phyloP scores from a whole-genome alignment of 176 grass and related monocot genomes.

The Thinopyrum elongatum region DNA sequence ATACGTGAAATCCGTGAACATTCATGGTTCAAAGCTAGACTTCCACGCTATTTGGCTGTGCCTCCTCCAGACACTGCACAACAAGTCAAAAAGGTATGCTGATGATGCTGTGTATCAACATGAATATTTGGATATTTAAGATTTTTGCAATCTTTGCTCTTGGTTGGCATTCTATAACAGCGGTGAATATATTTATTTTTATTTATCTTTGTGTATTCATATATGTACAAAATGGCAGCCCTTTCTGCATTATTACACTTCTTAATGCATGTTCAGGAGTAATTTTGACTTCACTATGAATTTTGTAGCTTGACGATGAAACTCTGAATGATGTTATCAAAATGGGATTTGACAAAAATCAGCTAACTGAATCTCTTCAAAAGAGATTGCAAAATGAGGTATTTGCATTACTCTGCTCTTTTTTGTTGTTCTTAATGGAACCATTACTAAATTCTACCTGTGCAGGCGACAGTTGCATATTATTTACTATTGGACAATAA shows the following conservation, averaged over 20 bases:
- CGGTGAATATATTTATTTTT: background rate
- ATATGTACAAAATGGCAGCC: background rate
- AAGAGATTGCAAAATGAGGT: constrained; percentile 92
- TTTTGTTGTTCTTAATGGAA: background rate
- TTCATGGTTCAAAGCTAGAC: constrained; percentile 64
- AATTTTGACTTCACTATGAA: constrained; percentile 15
- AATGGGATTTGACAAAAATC: constrained; percentile 84
- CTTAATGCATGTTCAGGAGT: background rate
- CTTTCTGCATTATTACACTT: background rate
- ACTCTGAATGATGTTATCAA: constrained; percentile 80
- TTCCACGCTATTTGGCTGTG: constrained; percentile 72
- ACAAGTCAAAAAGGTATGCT: constrained; percentile 77
- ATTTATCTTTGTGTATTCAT: background rate
- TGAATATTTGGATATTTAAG: background rate
- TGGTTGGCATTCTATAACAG: background rate
- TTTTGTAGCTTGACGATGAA: constrained; percentile 82
- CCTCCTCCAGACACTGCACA: constrained; percentile 75
- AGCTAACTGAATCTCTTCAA: constrained; percentile 72
- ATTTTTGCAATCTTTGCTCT: background rate
- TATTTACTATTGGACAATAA: constrained; percentile 95
- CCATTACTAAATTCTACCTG: constrained; percentile 23
- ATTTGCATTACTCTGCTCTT: constrained; percentile 13
- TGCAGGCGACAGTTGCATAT: constrained; percentile 90
- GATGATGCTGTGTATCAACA: constrained; percentile 11
- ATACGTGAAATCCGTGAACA: constrained; percentile 83